Evolutionary conservation across 768 basidiomycete genomes (phyloP).

Genomic region (Termitomyces sp.): DNA sequence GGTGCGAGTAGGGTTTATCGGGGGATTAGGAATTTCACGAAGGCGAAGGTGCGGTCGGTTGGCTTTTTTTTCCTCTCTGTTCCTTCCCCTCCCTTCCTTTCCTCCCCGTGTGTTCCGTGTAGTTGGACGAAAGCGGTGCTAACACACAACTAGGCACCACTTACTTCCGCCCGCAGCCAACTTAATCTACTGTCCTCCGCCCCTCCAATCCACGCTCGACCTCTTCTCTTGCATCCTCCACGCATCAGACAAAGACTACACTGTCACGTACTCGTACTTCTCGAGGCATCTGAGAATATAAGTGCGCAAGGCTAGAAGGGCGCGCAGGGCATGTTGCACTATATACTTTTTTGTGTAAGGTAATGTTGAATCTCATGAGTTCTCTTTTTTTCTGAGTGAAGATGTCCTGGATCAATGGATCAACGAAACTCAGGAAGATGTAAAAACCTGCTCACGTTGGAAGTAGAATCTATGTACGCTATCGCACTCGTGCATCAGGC

Average conservation of each 20-base stretch:
- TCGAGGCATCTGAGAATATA: constrained; percentile 88
- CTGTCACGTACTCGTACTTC: constrained; percentile 95
- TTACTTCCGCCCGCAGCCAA: constrained; percentile 93
- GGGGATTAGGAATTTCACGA: constrained; percentile 86
- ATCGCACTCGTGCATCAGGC: constrained; percentile 93
- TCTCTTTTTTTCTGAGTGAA: too few species aligned
- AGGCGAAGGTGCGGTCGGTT: constrained; percentile 83
- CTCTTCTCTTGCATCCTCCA: constrained; percentile 74
- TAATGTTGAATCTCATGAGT: constrained; percentile 93
- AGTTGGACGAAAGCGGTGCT: too few species aligned
- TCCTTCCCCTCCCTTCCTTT: too few species aligned
- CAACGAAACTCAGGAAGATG: constrained; percentile 97
- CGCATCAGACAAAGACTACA: constrained; percentile 98
- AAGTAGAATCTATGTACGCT: constrained; percentile 95
- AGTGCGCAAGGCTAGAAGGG: constrained; percentile 72
- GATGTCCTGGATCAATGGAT: too few species aligned
- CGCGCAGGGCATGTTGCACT: constrained; percentile 87
- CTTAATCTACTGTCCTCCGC: constrained; percentile 80
- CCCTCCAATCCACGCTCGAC: constrained; percentile 46
- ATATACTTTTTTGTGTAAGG: constrained; percentile 97
- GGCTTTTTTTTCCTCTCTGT: too few species aligned
- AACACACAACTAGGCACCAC: constrained; percentile 55
- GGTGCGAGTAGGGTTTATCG: constrained; percentile 89
- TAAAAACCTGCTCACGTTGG: constrained; percentile 79
- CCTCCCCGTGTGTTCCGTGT: too few species aligned